Evolutionary conservation across 2,329 filamentous ascomycete species (phyloP).

Genomic region (Diaporthe humulicola): DNA sequence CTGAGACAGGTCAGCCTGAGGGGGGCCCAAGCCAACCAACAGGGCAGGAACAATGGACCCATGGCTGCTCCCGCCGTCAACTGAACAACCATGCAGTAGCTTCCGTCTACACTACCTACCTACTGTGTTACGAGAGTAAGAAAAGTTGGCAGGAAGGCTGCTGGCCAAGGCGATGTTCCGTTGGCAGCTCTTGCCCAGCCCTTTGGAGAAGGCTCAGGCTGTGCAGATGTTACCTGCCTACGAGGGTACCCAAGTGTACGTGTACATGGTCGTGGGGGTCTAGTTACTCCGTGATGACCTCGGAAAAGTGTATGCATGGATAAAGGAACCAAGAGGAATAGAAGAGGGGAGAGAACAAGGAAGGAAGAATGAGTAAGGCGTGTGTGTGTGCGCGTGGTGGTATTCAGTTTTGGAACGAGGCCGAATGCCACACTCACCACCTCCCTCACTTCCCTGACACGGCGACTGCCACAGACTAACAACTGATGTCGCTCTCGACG

Average conservation of each 20-base stretch:
- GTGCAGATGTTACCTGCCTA: conserved; percentile 9
- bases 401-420: conserved; percentile 3
- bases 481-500: neutral
- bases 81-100: conserved; percentile 23
- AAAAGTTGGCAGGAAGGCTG: neutral
- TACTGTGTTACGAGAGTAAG: too few relatives aligned
- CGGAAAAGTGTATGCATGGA: neutral
- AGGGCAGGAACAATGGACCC: conserved; percentile 10
- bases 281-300: neutral
- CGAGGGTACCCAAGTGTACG: neutral
- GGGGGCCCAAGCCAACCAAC: conserved; percentile 5
- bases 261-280: neutral
- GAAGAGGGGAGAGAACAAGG: too few relatives aligned
- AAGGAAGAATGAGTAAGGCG: neutral
- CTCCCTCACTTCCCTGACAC: neutral
- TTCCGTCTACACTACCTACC: conserved; percentile 18
- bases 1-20: neutral
- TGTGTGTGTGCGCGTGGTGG: neutral
- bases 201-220: neutral
- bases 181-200: neutral
- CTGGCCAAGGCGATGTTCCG: neutral
- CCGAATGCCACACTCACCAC: neutral
- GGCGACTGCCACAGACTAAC: conserved; percentile 9
- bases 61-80: conserved; percentile 29
- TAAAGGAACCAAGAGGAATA: neutral